phyloP scores from a whole-genome alignment of 306 rosid genomes.

The Pterocarpus macrocarpus region DNA sequence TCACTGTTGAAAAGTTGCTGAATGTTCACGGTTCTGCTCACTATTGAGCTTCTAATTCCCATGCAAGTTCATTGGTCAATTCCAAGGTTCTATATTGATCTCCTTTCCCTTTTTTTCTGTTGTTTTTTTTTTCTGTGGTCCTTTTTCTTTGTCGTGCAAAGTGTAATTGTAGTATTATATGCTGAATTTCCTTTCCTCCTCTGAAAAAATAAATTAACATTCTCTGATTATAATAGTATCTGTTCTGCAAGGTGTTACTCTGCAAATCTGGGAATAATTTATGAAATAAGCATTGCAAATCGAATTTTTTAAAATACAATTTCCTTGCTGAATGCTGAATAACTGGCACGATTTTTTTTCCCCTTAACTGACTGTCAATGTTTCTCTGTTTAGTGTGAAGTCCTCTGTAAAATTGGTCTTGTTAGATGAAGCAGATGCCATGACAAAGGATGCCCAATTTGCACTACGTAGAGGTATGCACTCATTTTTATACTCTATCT shows the following conservation, averaged over 20 bases:
- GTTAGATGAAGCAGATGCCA: constrained; percentile 97
- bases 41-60: constrained; percentile 4
- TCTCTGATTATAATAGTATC: background rate
- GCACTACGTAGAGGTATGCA: constrained; percentile 89
- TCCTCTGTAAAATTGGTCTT: constrained; percentile 81
- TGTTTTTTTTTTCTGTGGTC: no score
- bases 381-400: constrained; percentile 66
- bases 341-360: background rate
- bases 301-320: background rate
- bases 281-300: constrained; percentile 8
- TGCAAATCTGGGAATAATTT: background rate
- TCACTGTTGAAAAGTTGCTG: background rate
- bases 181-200: no score
- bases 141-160: no score
- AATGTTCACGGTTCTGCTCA: constrained; percentile 18
- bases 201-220: no score
- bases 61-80: background rate
- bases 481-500: background rate
- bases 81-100: constrained; percentile 20
- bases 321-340: constrained; percentile 3
- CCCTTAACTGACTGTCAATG: constrained; percentile 26
- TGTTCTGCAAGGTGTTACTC: constrained; percentile 19
- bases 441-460: constrained; percentile 98
- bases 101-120: background rate
- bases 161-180: no score